phyloP scores from a whole-genome alignment of 129 eudicot genomes.

The Kitagawia praeruptora region DNA sequence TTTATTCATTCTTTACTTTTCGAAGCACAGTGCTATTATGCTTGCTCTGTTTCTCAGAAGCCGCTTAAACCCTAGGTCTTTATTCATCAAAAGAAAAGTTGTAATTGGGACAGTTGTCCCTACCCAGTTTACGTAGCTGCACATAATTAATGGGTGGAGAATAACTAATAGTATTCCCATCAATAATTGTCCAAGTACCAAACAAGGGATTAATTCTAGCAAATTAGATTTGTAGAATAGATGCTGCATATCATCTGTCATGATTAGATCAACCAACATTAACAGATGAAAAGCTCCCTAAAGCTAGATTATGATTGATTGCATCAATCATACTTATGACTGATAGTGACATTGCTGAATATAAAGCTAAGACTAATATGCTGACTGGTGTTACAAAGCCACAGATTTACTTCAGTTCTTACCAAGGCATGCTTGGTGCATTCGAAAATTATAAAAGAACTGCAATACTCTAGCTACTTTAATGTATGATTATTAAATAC shows the following conservation, averaged over 20 bases:
- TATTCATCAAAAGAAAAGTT: neutral
- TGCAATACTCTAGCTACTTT: too few relatives aligned
- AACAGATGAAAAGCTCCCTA: slow-evolving; percentile 4
- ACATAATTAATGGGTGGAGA: neutral
- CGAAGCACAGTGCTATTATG: neutral
- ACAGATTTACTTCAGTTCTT: too few relatives aligned
- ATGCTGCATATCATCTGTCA: slow-evolving; percentile 1
- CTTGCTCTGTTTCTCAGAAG: neutral
- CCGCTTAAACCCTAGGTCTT: neutral
- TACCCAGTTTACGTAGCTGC: neutral
- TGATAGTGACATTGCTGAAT: too few relatives aligned
- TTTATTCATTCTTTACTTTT: neutral
- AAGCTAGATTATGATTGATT: neutral
- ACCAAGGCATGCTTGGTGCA: too few relatives aligned
- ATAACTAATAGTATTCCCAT: neutral
- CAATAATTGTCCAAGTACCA: neutral
- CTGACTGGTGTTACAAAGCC: too few relatives aligned
- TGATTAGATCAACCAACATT: slow-evolving; percentile 2
- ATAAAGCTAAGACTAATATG: too few relatives aligned
- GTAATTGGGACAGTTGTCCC: neutral
- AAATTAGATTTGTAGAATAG: neutral
- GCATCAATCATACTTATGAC: too few relatives aligned
- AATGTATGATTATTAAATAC: too few relatives aligned
- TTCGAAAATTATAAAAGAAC: too few relatives aligned
- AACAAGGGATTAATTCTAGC: neutral